Percentiles rank a stretch among this genome's conserved stretches.
These are phyloP conservation scores for Cinchona pubescens DNA, from an alignment of 257 asterid species.

Conservation along the genomic window DNA sequence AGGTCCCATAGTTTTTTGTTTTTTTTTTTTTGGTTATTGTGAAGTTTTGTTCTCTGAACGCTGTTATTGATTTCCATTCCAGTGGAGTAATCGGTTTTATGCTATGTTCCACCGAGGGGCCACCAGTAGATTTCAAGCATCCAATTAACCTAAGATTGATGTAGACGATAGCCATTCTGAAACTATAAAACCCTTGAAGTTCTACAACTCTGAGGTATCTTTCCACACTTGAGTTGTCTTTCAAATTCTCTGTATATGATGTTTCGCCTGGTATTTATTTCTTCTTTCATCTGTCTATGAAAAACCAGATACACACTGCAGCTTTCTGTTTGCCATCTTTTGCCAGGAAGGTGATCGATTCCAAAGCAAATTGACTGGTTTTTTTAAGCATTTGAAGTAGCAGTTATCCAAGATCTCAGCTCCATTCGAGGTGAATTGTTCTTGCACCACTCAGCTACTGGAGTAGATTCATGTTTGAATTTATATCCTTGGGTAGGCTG, in stretches of 20 bases:
- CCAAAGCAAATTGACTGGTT: slow-evolving; percentile 41
- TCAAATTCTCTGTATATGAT: neutral
- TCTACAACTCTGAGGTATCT: slow-evolving; percentile 78
- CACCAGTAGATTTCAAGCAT: slow-evolving; percentile 65
- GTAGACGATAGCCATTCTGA: slow-evolving; percentile 35
- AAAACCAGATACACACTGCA: slow-evolving; percentile 72
- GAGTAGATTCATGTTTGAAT: neutral
- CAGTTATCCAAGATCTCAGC: neutral
- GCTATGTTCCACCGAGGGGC: slow-evolving; percentile 85
- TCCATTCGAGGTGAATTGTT: neutral
- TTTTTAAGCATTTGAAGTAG: slow-evolving; percentile 7
- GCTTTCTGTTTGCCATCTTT: slow-evolving; percentile 95
- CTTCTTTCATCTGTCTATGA: neutral
- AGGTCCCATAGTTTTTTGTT: neutral
- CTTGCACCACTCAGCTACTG: neutral
- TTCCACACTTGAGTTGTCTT: neutral
- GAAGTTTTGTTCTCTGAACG: neutral
- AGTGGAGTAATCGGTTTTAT: slow-evolving; percentile 90
- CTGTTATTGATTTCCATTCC: slow-evolving; percentile 16
- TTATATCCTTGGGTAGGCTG: neutral
- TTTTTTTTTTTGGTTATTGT: neutral
- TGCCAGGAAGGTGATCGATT: slow-evolving; percentile 75
- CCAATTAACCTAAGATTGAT: slow-evolving; percentile 69
- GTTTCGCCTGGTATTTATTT: slow-evolving; percentile 9
- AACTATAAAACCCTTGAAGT: slow-evolving; percentile 52